Conservation (phyloP, 2,329 filamentous ascomycete species). For the Zasmidium citrigriseum region DNA sequence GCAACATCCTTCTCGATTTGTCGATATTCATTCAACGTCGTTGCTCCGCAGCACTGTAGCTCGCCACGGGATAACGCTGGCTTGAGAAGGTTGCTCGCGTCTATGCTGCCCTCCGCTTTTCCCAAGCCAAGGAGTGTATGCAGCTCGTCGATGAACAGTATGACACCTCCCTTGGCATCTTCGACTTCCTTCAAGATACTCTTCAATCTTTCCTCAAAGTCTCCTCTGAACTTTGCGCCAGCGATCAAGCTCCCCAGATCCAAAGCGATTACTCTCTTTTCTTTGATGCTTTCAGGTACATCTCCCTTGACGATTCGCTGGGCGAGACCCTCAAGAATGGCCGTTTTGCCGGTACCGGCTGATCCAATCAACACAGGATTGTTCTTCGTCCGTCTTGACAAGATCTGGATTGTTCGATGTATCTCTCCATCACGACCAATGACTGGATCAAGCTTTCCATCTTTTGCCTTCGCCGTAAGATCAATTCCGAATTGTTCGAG, state of each 20-base stretch:
- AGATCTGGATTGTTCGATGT: conserved; percentile 88
- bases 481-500: conserved; percentile 91
- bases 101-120: conserved; percentile 93
- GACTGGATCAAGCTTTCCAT: conserved; percentile 91
- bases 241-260: conserved; percentile 93
- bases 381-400: conserved; percentile 92
- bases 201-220: conserved; percentile 94
- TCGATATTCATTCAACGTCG: conserved; percentile 88
- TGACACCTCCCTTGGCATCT: conserved; percentile 83
- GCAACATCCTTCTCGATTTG: conserved; percentile 95
- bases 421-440: conserved; percentile 93
- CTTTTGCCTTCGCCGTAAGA: conserved; percentile 78
- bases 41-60: conserved; percentile 92
- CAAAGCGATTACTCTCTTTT: conserved; percentile 83
- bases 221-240: conserved; percentile 90
- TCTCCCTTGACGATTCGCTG: conserved; percentile 88
- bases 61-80: conserved; percentile 91
- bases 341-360: conserved; percentile 91
- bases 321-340: conserved; percentile 86
- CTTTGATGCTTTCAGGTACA: conserved; percentile 93
- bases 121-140: conserved; percentile 89
- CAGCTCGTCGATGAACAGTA: conserved; percentile 92
- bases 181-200: conserved; percentile 88
- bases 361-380: conserved; percentile 92
- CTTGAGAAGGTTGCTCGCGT: conserved; percentile 92